Percentiles rank a stretch among this genome's conserved stretches.
Evolutionary conservation across 257 asterid species (phyloP).

Genomic region (Linaria vulgaris): DNA sequence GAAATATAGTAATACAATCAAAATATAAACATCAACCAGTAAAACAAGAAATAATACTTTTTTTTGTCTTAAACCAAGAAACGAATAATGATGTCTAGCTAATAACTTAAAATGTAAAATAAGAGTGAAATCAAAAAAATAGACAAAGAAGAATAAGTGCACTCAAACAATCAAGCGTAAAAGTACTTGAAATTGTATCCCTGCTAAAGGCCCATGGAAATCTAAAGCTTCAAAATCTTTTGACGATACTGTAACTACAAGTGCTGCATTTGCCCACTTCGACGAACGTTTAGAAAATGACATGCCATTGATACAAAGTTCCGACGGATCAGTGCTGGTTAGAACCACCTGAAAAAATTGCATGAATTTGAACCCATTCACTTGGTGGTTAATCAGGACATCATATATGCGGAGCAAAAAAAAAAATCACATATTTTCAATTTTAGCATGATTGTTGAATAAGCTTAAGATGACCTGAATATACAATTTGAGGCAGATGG

Average conservation of each 20-base stretch:
- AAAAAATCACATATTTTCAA: not conserved
- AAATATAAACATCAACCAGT: not conserved
- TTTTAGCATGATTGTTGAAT: slow-evolving; percentile 10
- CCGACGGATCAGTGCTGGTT: slow-evolving; percentile 85
- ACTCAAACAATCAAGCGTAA: not conserved
- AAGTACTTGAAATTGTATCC: slow-evolving; percentile 86
- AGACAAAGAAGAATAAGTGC: too few species aligned
- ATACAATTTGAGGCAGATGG: not conserved
- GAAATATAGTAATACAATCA: not conserved
- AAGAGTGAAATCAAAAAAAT: slow-evolving; percentile 5
- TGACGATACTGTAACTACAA: slow-evolving; percentile 71
- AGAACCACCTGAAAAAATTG: slow-evolving; percentile 78
- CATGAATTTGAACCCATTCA: slow-evolving; percentile 9
- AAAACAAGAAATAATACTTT: not conserved
- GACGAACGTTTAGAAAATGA: slow-evolving; percentile 92
- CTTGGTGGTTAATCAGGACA: slow-evolving; percentile 12
- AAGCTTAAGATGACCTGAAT: not conserved
- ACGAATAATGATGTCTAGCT: too few species aligned
- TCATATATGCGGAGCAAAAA: not conserved
- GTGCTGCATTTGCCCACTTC: slow-evolving; percentile 95
- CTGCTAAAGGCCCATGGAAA: slow-evolving; percentile 82
- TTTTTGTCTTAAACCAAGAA: not conserved
- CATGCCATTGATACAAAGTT: slow-evolving; percentile 93
- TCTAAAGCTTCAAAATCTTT: slow-evolving; percentile 66
- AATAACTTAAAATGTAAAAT: too few species aligned